Percentiles rank a stretch among this genome's conserved stretches.
These are phyloP conservation scores for Nakaseomyces sp. DNA, from an alignment of 1,139 yeast genomes.

Conservation along the genomic window DNA sequence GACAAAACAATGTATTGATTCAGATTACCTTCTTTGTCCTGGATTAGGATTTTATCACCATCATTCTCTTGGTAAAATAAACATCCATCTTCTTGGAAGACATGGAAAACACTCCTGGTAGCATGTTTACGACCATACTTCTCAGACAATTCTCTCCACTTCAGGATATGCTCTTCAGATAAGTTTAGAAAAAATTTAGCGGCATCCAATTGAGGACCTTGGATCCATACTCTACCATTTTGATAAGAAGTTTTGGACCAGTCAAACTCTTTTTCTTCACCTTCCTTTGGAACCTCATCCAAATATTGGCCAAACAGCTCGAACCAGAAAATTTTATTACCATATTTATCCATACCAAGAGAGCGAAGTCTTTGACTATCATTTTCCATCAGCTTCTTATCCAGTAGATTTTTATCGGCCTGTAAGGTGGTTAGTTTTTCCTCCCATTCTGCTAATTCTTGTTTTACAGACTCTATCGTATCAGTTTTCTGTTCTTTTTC, in stretches of 20 bases:
- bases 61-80: conserved; percentile 21
- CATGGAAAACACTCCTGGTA: conserved; percentile 22
- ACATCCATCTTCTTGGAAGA: conserved; percentile 17
- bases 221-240: conserved; percentile 89
- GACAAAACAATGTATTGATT: conserved; percentile 30
- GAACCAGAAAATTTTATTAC: conserved; percentile 92
- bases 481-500: conserved; percentile 5
- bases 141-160: conserved; percentile 31
- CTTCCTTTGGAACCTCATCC: conserved; percentile 66
- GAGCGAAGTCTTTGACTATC: conserved; percentile 73
- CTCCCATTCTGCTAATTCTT: conserved; percentile 13
- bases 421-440: conserved; percentile 37
- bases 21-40: conserved; percentile 39
- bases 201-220: conserved; percentile 78
- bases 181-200: conserved; percentile 37
- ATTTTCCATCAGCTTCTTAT: conserved; percentile 49
- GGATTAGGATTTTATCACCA: conserved; percentile 19
- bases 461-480: conserved; percentile 36
- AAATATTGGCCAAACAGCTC: conserved; percentile 72
- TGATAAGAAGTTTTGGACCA: conserved; percentile 29
- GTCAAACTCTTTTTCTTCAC: conserved; percentile 39
- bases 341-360: conserved; percentile 76
- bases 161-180: conserved; percentile 30
- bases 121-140: conserved; percentile 22
- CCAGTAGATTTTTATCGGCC: conserved; percentile 42